Evolutionary conservation across 2,329 filamentous ascomycete genomes (phyloP), one percentile per base, ranked within the genome.

Genomic region (Arthrobotrys conoides): DNA sequence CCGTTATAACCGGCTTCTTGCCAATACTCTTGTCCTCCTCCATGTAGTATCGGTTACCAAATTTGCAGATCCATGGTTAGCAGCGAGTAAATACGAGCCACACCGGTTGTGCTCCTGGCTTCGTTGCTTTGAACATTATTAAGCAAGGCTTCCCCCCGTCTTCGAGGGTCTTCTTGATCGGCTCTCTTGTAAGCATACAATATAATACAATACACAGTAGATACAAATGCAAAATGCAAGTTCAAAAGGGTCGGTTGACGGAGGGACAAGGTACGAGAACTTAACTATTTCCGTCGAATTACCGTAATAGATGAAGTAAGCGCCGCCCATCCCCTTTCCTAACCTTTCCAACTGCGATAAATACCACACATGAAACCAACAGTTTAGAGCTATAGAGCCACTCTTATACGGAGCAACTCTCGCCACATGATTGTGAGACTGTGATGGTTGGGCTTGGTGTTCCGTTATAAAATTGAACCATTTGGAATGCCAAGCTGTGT

Each of bases 281-380:
- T 61, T 61, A 44, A 44, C 57, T 44, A 44, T 44, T 24, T 61
- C 57, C 57, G 57, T 61, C 57, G 36, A 18, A 10, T 36, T 44
- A 20, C 36, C 20, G 57, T 61, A 20, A 44, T 12, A 10, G 20
- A 27, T 61, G 5, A n/a, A 61, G 18, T 16, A 61, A 20, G 57
- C 20, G 20, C 36, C 36, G 24, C 10, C 0, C 5, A 30, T 30
- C 20, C 10, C n/a, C 36, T 16, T 41, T 44, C 9, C 12, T 14
- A 22, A n/a, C 33, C 36, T 44, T 41, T 61, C 27, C 30, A 57
- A 24, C 36, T 8, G 18, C 10, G 44, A 33, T 41, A 30, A n/a
- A 22, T 33, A 38, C 16, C 16, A 8, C 14, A n/a, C 36, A 10
- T 59, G 36, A 41, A 61, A 44, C 57, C 8, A 10, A 0, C 12